Evolutionary conservation across 2,329 filamentous ascomycete species (phyloP).

Genomic region (Lasiodiplodia theobromae): DNA sequence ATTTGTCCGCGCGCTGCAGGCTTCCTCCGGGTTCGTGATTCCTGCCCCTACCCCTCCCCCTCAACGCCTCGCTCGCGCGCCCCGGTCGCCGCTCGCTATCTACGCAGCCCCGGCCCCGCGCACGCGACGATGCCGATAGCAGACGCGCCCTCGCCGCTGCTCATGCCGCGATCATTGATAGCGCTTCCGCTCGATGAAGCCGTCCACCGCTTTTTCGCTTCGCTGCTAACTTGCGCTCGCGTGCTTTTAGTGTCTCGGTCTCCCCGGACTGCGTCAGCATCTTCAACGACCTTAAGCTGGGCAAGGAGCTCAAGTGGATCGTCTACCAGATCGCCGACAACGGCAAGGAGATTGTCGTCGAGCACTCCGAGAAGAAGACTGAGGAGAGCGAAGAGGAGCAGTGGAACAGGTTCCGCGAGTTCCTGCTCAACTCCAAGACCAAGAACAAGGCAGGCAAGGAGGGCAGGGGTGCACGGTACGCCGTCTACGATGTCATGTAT

Average conservation of each 20-base stretch:
- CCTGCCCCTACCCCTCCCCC: constrained; percentile 31
- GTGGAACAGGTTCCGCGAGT: constrained; percentile 77
- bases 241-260: constrained; percentile 69
- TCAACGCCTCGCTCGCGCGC: constrained; percentile 33
- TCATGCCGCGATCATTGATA: not conserved
- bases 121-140: constrained; percentile 26
- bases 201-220: constrained; percentile 11
- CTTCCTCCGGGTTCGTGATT: constrained; percentile 53
- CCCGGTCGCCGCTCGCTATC: constrained; percentile 31
- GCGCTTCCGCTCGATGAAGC: not conserved
- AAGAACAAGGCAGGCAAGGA: constrained; percentile 70
- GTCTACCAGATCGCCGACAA: constrained; percentile 87
- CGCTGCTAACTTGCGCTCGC: constrained; percentile 16
- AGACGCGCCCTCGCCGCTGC: constrained; percentile 14
- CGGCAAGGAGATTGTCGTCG: constrained; percentile 82
- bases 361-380: constrained; percentile 67
- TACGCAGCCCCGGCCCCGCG: constrained; percentile 29
- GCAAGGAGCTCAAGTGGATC: constrained; percentile 80
- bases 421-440: constrained; percentile 75
- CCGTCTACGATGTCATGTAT: constrained; percentile 86
- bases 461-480: constrained; percentile 75
- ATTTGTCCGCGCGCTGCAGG: constrained; percentile 36
- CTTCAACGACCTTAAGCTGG: constrained; percentile 85
- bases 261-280: constrained; percentile 70
- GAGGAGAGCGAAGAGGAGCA: constrained; percentile 57